Conservation (phyloP, 2,329 filamentous ascomycete genomes). For the Penicillium sp. region DNA sequence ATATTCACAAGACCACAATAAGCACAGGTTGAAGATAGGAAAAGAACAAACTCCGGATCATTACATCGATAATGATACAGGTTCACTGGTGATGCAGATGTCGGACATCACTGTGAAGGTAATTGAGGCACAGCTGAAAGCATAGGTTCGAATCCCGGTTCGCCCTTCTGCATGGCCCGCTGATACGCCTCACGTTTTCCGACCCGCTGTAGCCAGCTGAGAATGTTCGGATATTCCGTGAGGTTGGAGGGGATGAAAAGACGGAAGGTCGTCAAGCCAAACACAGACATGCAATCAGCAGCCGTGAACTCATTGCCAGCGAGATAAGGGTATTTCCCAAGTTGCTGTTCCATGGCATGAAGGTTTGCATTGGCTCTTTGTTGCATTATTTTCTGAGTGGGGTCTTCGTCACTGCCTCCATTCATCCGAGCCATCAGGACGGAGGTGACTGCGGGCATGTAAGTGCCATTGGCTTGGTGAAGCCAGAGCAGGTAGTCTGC, state of each 20-base stretch:
- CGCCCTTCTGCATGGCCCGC: background rate
- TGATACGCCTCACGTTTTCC: background rate
- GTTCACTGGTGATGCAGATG: no score
- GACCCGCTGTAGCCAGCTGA: background rate
- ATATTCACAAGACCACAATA: no score
- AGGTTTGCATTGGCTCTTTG: background rate
- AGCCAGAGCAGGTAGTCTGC: background rate
- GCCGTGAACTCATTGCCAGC: constrained; percentile 64
- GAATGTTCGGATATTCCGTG: background rate
- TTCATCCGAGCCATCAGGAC: background rate
- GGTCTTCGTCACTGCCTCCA: background rate
- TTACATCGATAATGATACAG: no score
- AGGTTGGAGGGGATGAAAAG: background rate
- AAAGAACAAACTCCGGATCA: no score
- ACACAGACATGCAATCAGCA: constrained; percentile 67
- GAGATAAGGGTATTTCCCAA: constrained; percentile 55
- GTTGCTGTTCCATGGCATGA: constrained; percentile 51
- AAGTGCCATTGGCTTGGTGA: background rate
- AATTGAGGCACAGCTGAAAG: no score
- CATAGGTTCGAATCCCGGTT: background rate
- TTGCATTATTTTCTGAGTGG: background rate
- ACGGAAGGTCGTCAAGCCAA: constrained; percentile 57
- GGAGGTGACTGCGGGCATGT: background rate
- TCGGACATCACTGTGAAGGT: no score
- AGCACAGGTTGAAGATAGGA: no score